Evolutionary conservation across 768 basidiomycete species (phyloP).

Genomic region (Lactarius akahatsu): DNA sequence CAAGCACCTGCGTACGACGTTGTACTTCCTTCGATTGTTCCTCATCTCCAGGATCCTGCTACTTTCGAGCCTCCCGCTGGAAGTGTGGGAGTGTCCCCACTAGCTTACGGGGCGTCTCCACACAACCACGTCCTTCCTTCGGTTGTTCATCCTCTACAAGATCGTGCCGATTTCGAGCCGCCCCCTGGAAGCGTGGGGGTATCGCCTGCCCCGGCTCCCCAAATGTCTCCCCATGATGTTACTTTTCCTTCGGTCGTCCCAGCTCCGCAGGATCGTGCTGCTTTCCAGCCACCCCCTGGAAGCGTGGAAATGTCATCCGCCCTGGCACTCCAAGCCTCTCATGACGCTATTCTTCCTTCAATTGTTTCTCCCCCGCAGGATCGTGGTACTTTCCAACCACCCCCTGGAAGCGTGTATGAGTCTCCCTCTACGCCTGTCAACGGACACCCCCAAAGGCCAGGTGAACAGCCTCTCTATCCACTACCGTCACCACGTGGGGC

Average conservation of each 20-base stretch:
- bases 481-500: conserved; percentile 14
- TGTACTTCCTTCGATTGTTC: not conserved
- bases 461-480: conserved; percentile 7
- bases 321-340: not conserved
- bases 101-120: not conserved
- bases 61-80: conserved; percentile 16
- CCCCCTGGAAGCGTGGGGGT: not conserved
- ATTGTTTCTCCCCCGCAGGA: not conserved
- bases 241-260: not conserved
- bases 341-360: not conserved
- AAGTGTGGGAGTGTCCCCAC: not conserved
- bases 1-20: not conserved
- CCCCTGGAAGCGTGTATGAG: conserved; percentile 13
- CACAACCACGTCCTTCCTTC: not conserved
- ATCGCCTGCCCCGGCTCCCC: not conserved
- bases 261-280: not conserved
- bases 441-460: conserved; percentile 6
- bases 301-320: not conserved
- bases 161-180: not conserved
- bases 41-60: not conserved
- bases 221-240: not conserved
- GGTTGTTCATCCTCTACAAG: not conserved
- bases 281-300: not conserved
- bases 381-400: not conserved
- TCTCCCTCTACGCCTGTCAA: not conserved